Conservation (phyloP, 495 filamentous ascomycete genomes). For the Aspergillus diversus region DNA sequence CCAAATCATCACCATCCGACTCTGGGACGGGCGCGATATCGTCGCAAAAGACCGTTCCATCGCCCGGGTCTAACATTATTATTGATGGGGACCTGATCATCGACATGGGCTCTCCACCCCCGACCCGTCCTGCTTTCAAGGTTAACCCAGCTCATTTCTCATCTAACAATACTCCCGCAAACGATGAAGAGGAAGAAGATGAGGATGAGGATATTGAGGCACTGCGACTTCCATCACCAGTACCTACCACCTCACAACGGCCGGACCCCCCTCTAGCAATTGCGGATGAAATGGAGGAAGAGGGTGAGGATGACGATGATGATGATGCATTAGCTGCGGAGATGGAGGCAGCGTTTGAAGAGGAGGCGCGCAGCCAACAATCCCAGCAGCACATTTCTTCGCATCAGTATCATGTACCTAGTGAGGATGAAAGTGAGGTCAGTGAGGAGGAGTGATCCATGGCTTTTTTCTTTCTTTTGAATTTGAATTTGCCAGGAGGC, state of each 20-base stretch:
- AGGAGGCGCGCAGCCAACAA: slow-evolving; percentile 41
- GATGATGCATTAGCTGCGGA: slow-evolving; percentile 50
- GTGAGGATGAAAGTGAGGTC: slow-evolving; percentile 55
- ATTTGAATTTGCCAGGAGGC: background rate
- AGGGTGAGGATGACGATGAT: slow-evolving; percentile 35
- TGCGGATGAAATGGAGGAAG: slow-evolving; percentile 19
- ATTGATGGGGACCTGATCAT: slow-evolving; percentile 54
- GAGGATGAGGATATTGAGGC: slow-evolving; percentile 47
- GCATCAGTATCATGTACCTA: slow-evolving; percentile 40
- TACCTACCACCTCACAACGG: slow-evolving; percentile 10
- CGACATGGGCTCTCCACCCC: slow-evolving; percentile 54
- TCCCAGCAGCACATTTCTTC: slow-evolving; percentile 32
- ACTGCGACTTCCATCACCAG: slow-evolving; percentile 45
- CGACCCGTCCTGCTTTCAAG: slow-evolving; percentile 38
- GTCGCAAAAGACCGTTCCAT: slow-evolving; percentile 40
- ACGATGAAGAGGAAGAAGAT: slow-evolving; percentile 37
- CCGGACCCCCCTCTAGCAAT: slow-evolving; percentile 5
- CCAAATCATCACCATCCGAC: slow-evolving; percentile 37
- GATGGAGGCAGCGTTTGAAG: slow-evolving; percentile 55
- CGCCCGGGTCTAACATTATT: slow-evolving; percentile 50
- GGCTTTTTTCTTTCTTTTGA: slow-evolving; percentile 20
- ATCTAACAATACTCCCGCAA: slow-evolving; percentile 42
- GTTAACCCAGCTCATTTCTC: slow-evolving; percentile 49
- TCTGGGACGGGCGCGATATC: slow-evolving; percentile 36
- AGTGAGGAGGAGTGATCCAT: slow-evolving; percentile 50